phyloP scores from a whole-genome alignment of 768 basidiomycete genomes.

The Tricholoma sp. region DNA sequence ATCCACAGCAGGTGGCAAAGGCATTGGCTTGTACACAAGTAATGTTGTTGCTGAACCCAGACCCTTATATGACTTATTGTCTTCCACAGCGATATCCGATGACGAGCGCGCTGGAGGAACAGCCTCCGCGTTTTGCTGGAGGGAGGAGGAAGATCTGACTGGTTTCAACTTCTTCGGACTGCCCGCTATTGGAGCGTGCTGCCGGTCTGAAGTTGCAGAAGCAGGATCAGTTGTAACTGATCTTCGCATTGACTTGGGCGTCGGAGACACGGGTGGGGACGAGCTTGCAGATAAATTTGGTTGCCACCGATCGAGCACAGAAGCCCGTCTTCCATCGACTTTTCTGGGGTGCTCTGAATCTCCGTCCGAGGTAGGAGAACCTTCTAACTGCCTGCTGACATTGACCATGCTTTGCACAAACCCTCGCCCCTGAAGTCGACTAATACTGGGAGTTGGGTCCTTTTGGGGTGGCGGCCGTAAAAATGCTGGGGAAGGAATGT shows the following conservation, averaged over 20 bases:
- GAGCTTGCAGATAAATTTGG: slow-evolving; percentile 25
- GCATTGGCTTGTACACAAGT: slow-evolving; percentile 55
- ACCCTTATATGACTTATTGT: slow-evolving; percentile 28
- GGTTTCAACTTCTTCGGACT: slow-evolving; percentile 11
- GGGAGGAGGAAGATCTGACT: slow-evolving; percentile 22
- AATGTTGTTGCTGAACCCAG: slow-evolving; percentile 75
- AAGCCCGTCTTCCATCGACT: slow-evolving; percentile 33
- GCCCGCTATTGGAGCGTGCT: slow-evolving; percentile 11
- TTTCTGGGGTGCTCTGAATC: slow-evolving; percentile 29
- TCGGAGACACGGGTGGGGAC: slow-evolving; percentile 37
- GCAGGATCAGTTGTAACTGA: slow-evolving; percentile 30
- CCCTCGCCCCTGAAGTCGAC: slow-evolving; percentile 76
- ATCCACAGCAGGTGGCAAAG: slow-evolving; percentile 40
- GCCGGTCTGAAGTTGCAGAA: slow-evolving; percentile 13
- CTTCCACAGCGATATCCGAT: background rate
- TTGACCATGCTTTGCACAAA: slow-evolving; percentile 83
- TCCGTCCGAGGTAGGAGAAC: slow-evolving; percentile 28
- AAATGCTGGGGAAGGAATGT: slow-evolving; percentile 52
- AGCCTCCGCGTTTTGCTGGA: slow-evolving; percentile 4
- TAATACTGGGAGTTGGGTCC: slow-evolving; percentile 78
- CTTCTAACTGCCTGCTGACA: slow-evolving; percentile 52
- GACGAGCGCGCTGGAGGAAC: slow-evolving; percentile 2
- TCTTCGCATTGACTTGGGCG: slow-evolving; percentile 35
- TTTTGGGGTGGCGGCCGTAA: slow-evolving; percentile 52
- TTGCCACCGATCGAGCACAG: slow-evolving; percentile 74